Conservation (phyloP, 805 yeast species). For the Wickerhamomyces chambardii region DNA sequence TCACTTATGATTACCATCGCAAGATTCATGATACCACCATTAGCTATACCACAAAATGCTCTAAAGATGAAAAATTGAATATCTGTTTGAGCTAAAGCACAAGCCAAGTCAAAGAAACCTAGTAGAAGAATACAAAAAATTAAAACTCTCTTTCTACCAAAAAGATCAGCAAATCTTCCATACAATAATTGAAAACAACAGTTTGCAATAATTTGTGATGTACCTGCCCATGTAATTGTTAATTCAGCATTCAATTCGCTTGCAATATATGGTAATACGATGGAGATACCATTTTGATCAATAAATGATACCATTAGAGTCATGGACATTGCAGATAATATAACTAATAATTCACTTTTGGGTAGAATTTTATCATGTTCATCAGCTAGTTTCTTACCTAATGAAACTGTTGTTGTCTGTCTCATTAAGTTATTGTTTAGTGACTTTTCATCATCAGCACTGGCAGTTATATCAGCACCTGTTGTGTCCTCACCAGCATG, state of each 20-base stretch:
- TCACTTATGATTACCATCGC: conserved; percentile 45
- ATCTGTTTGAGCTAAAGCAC: conserved; percentile 38
- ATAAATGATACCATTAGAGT: conserved; percentile 11
- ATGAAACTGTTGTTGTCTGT: conserved; percentile 10
- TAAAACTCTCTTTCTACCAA: conserved; percentile 39
- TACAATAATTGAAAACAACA: conserved; percentile 41
- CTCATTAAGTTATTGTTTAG: background rate
- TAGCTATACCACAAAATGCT: conserved; percentile 45
- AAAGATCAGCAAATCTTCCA: conserved; percentile 44
- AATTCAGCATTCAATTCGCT: conserved; percentile 33
- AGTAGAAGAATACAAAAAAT: conserved; percentile 28
- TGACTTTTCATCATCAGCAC: background rate
- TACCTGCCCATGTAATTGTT: conserved; percentile 53
- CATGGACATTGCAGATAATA: conserved; percentile 9
- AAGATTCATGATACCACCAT: conserved; percentile 40
- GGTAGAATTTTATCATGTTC: conserved; percentile 9
- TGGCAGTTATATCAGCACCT: too few relatives aligned
- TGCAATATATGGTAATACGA: conserved; percentile 31
- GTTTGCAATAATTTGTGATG: conserved; percentile 40
- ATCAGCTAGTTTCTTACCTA: conserved; percentile 11
- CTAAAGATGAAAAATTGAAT: conserved; percentile 39
- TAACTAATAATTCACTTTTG: conserved; percentile 3
- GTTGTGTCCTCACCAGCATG: too few relatives aligned
- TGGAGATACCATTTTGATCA: conserved; percentile 11
- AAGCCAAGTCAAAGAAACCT: conserved; percentile 34